A percentile compares a stretch with the other conserved stretches of the same genome.
phyloP scores from a whole-genome alignment of 2,329 filamentous ascomycete species.

The Westerdykella aurantiaca region DNA sequence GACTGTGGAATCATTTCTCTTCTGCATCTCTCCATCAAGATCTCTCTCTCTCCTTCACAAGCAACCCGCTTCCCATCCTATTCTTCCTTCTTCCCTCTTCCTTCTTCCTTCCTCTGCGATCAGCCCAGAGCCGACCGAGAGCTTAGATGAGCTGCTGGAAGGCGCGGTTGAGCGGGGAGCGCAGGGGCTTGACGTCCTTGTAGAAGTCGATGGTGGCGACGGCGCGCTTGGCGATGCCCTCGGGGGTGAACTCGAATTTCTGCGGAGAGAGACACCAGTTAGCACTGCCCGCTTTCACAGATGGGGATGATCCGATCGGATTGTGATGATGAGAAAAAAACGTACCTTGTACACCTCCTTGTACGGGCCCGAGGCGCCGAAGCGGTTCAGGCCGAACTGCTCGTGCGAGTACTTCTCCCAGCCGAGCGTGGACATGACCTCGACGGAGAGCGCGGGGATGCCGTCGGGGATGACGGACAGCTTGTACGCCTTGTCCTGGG shows the following conservation, averaged over 20 bases:
- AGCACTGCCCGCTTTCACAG: not conserved
- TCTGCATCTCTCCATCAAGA: too few relatives aligned
- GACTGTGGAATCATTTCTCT: too few relatives aligned
- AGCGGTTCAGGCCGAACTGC: conserved; percentile 98
- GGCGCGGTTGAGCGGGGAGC: conserved; percentile 92
- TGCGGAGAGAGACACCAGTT: conserved; percentile 47
- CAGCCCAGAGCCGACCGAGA: too few relatives aligned
- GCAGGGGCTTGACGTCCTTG: conserved; percentile 82
- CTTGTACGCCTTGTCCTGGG: conserved; percentile 89
- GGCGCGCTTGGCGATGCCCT: conserved; percentile 93
- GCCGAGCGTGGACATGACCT: conserved; percentile 94
- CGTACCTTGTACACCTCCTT: conserved; percentile 88
- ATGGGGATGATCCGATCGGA: not conserved
- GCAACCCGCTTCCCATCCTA: too few relatives aligned
- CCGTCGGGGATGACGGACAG: conserved; percentile 89
- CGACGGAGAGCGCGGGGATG: conserved; percentile 86
- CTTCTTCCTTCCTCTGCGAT: too few relatives aligned
- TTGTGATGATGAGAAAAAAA: not conserved
- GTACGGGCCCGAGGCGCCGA: conserved; percentile 95
- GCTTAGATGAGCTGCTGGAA: conserved; percentile 93
- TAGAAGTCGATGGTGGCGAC: conserved; percentile 91
- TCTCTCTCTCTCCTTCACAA: too few relatives aligned
- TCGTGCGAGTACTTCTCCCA: conserved; percentile 99
- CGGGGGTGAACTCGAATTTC: conserved; percentile 99
- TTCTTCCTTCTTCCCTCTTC: too few relatives aligned